These are phyloP conservation scores for Bryoglossum gracile DNA, from an alignment of 495 filamentous ascomycete genomes.

Conservation along the genomic window DNA sequence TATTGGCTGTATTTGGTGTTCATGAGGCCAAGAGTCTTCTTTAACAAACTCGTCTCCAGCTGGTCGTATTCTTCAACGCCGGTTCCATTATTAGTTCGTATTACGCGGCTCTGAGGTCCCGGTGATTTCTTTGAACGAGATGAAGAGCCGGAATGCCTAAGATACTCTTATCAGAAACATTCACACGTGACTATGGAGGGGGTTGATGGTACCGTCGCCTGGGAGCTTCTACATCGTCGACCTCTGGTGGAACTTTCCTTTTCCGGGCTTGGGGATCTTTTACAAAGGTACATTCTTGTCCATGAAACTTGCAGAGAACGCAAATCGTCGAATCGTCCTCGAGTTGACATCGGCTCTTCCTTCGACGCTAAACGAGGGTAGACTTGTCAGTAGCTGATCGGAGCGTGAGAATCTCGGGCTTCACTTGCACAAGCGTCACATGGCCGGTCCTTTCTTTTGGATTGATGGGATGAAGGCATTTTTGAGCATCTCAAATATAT, in stretches of 20 bases:
- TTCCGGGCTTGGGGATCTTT: conserved; percentile 64
- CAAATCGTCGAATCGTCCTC: conserved; percentile 59
- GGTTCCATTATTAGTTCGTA: conserved; percentile 42
- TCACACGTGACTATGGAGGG: conserved; percentile 19
- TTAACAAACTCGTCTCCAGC: conserved; percentile 50
- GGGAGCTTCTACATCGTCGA: conserved; percentile 42
- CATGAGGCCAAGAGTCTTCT: conserved; percentile 56
- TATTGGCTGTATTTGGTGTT: conserved; percentile 54
- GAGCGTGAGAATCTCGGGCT: background rate
- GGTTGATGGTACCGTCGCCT: conserved; percentile 50
- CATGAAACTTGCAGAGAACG: conserved; percentile 54
- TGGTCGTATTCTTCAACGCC: conserved; percentile 54
- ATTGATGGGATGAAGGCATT: conserved; percentile 29
- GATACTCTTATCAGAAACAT: conserved; percentile 14
- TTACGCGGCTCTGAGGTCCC: conserved; percentile 13
- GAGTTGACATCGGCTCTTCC: conserved; percentile 86
- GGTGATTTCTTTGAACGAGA: conserved; percentile 8
- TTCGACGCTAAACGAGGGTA: too few relatives aligned
- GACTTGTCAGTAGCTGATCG: background rate
- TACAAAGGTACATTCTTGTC: conserved; percentile 53
- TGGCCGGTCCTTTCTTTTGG: conserved; percentile 33
- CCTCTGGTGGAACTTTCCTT: conserved; percentile 56
- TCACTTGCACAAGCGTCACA: conserved; percentile 52
- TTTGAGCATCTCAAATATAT: conserved; percentile 11
- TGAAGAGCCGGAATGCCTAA: conserved; percentile 19